Conservation (phyloP, 108 stramenopile genomes). For the Nitzschia palea region DNA sequence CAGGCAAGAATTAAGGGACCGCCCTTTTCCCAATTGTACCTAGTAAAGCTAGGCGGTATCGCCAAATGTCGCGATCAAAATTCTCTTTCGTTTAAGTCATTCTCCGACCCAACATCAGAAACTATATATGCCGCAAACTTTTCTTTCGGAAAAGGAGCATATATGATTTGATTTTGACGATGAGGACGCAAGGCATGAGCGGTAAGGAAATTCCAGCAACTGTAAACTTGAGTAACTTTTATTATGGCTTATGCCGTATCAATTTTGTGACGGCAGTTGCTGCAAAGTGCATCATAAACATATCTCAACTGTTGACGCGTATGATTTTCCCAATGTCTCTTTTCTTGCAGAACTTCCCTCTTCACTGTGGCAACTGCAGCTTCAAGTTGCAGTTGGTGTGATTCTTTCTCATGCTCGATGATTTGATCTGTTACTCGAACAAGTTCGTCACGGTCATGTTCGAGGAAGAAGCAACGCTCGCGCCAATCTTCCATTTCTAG, state of each 20-base stretch:
- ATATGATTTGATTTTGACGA: too few species aligned
- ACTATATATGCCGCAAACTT: too few species aligned
- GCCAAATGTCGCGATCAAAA: too few species aligned
- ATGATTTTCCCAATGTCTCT: neutral
- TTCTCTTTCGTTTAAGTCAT: too few species aligned
- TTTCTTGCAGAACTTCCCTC: slow-evolving; percentile 1
- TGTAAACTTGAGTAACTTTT: too few species aligned
- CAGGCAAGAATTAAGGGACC: too few species aligned
- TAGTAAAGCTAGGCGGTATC: too few species aligned
- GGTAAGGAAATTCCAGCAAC: too few species aligned
- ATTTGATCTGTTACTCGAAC: slow-evolving; percentile 20
- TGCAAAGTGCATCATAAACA: neutral
- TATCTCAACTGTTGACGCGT: neutral
- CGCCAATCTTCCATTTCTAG: slow-evolving; percentile 9
- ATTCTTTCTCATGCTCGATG: slow-evolving; percentile 8
- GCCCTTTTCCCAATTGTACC: too few species aligned
- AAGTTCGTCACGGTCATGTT: slow-evolving; percentile 21
- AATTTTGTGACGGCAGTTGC: neutral
- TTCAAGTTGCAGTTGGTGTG: slow-evolving; percentile 10
- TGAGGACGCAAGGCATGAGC: too few species aligned
- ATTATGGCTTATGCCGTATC: slow-evolving; percentile 5
- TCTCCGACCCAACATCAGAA: too few species aligned
- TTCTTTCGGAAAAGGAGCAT: too few species aligned
- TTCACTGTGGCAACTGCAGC: slow-evolving; percentile 18
- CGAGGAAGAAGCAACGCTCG: slow-evolving; percentile 22